Evolutionary conservation across 164 flowering plant species (phyloP).

Genomic region (Sextonia rubra): DNA sequence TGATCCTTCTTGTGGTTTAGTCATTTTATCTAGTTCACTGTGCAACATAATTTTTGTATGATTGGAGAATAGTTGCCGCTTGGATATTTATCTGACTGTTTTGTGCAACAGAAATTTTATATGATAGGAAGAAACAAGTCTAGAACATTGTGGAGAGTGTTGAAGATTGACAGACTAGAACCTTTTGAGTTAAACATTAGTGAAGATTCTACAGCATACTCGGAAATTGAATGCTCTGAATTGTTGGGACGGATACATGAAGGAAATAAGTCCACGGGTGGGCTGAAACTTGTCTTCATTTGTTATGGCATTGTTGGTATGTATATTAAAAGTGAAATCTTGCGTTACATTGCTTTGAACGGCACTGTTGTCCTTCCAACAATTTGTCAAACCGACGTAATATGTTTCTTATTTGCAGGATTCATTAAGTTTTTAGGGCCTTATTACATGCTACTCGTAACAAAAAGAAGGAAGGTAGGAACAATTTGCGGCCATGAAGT

Average conservation of each 20-base stretch:
- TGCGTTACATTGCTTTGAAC: not conserved
- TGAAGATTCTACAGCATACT: slow-evolving; percentile 73
- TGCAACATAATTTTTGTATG: slow-evolving; percentile 76
- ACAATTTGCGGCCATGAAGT: slow-evolving; percentile 79
- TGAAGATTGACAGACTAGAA: slow-evolving; percentile 85
- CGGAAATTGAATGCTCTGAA: slow-evolving; percentile 70
- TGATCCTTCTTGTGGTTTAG: not conserved
- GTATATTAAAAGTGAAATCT: slow-evolving; percentile 10
- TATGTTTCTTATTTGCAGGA: slow-evolving; percentile 42
- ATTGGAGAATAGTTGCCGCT: slow-evolving; percentile 40
- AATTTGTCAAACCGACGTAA: not conserved
- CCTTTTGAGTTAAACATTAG: slow-evolving; percentile 61
- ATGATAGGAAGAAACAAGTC: slow-evolving; percentile 82
- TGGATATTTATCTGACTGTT: not conserved
- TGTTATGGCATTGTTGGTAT: slow-evolving; percentile 95
- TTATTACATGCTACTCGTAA: slow-evolving; percentile 87
- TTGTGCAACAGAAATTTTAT: slow-evolving; percentile 66
- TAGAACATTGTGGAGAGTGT: slow-evolving; percentile 65
- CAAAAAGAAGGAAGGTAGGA: slow-evolving; percentile 91
- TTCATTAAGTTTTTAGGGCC: slow-evolving; percentile 94
- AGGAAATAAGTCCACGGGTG: slow-evolving; percentile 85
- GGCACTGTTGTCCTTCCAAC: not conserved
- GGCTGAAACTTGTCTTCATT: slow-evolving; percentile 74
- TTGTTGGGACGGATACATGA: slow-evolving; percentile 70
- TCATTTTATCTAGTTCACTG: not conserved